Base-by-base conservation (phyloP, 768 basidiomycete genomes). In the Agrocybe pediades region DNA sequence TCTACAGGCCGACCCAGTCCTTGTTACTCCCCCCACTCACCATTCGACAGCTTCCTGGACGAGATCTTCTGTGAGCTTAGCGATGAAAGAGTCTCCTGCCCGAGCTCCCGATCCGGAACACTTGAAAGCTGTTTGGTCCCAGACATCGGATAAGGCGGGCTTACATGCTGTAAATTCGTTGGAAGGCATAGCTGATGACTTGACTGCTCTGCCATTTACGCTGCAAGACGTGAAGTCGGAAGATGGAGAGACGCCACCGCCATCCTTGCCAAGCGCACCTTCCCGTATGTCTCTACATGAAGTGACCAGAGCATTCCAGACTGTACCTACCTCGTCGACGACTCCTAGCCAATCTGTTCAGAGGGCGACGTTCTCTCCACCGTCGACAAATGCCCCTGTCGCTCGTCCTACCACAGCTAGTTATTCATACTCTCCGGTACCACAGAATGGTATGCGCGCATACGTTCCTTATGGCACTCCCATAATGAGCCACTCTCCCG, bases 221-320 rank as follows among this genome's bases (percentile, higher is more conserved):
- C 67, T 93, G 27, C 90, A 89, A 63, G 92, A 94, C 51, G 87
- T 92, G 47, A 93, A 92, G 66, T 89, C 90, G 9, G 91, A 92
- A 65, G 90, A 89, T 60, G 91, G 89, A 17, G 86, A 85, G 66
- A 90, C 88, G 2, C 88, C 90, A 2, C 89, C 89, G 13, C 84
- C 87, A 20, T 69, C 74, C 7, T 74, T 79, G 4, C 74, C 82
- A 19, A 71, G 80, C 23, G 75, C 81, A 20, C 80, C 88, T 21
- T 86, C 86, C 16, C 84, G 88, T 36, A 89, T 92, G 83, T 90
- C 90, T 2, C 70, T 87, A 33, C 85, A 87, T 52, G 92, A 94
- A 51, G 90, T 92, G 27, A 91, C 88, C 11, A 84, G 88, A 53
- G 90, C 91, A 19, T 94, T 94, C 72, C 92, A 94, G 64, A 87